phyloP scores from a whole-genome alignment of 2,329 filamentous ascomycete genomes.

The Neocatenulostroma microsporum region DNA sequence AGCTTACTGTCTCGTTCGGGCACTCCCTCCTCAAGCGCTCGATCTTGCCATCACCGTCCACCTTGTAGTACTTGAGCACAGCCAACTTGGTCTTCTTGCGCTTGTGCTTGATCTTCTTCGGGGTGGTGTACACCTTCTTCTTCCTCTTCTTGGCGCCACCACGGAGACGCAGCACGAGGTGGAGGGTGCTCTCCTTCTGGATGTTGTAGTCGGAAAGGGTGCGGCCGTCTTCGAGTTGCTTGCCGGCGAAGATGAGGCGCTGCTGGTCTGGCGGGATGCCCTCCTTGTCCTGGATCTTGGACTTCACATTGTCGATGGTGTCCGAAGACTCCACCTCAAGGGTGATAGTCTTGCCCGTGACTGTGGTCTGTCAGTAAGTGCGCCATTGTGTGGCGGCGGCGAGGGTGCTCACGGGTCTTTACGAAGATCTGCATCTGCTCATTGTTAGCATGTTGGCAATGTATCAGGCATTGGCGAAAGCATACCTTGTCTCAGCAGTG shows the following conservation, averaged over 20 bases:
- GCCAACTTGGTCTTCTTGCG: constrained; percentile 99
- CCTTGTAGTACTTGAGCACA: constrained; percentile 99
- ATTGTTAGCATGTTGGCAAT: no score
- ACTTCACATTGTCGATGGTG: constrained; percentile 99
- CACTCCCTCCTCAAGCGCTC: constrained; percentile 98
- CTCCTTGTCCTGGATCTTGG: constrained; percentile 98
- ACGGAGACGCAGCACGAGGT: constrained; percentile 95
- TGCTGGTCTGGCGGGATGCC: constrained; percentile 98
- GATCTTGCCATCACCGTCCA: constrained; percentile 99
- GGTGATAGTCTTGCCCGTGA: constrained; percentile 99
- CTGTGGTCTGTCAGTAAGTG: constrained; percentile 8
- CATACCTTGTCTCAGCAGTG: no score
- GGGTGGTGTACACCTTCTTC: constrained; percentile 99
- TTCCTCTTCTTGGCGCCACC: constrained; percentile 99
- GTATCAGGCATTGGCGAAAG: no score
- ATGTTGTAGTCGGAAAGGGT: constrained; percentile 99
- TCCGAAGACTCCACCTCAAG: constrained; percentile 99
- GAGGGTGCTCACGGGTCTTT: constrained; percentile 68
- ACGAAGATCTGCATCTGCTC: constrained; percentile 94
- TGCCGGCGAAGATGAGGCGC: constrained; percentile 98
- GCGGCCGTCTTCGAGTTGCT: constrained; percentile 99
- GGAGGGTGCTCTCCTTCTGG: constrained; percentile 99
- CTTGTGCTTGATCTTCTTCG: constrained; percentile 99
- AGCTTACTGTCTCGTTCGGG: constrained; percentile 73
- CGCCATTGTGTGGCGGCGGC: not conserved